Evolutionary conservation across 2,329 filamentous ascomycete species (phyloP).

Genomic region (Claviceps quebecensis): DNA sequence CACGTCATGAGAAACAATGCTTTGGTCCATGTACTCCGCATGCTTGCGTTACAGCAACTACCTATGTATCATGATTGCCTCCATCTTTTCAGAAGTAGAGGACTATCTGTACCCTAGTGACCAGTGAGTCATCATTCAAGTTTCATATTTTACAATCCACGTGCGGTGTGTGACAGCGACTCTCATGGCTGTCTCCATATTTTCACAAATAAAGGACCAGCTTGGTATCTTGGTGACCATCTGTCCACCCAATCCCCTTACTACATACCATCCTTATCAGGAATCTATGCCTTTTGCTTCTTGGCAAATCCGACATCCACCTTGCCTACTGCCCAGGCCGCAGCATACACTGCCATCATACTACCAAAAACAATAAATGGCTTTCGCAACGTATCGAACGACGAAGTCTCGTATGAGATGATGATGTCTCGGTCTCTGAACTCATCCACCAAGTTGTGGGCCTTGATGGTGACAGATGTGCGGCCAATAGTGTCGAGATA

Average conservation of each 20-base stretch:
- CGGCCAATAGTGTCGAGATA: constrained; percentile 91
- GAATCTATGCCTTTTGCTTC: constrained; percentile 17
- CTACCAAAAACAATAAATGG: constrained; percentile 69
- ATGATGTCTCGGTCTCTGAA: constrained; percentile 70
- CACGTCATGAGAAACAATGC: no score
- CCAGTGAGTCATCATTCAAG: constrained; percentile 6
- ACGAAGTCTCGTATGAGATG: constrained; percentile 77
- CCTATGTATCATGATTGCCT: no score
- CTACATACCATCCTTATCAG: not conserved
- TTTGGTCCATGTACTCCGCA: no score
- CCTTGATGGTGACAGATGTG: constrained; percentile 65
- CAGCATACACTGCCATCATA: constrained; percentile 57
- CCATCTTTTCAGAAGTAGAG: no score
- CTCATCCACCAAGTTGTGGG: constrained; percentile 81
- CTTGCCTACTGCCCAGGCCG: constrained; percentile 60
- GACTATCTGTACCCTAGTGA: no score
- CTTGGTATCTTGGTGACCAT: not conserved
- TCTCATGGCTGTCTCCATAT: not conserved
- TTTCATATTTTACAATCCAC: constrained; percentile 7
- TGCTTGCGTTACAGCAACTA: no score
- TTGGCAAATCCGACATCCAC: constrained; percentile 65
- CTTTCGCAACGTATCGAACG: constrained; percentile 65
- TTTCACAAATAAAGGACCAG: not conserved
- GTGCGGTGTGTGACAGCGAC: constrained; percentile 6
- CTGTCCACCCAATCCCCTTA: not conserved